Evolutionary conservation across 305 asterid genomes (phyloP).

Genomic region (Caryopteris hybrid): DNA sequence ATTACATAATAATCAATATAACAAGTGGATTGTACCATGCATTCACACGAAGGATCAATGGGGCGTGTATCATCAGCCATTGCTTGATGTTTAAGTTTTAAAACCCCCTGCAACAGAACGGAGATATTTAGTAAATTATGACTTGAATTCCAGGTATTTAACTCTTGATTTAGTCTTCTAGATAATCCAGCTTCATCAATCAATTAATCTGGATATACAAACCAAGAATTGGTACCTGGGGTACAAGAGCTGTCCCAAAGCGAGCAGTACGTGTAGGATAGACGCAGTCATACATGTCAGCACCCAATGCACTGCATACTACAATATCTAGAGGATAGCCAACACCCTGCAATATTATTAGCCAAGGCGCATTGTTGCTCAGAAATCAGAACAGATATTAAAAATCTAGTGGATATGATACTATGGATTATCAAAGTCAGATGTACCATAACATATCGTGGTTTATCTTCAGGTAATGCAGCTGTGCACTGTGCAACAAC

Average conservation of each 20-base stretch:
- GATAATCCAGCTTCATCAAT: background rate
- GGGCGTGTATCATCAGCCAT: slow-evolving; percentile 88
- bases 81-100: slow-evolving; percentile 77
- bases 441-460: slow-evolving; percentile 91
- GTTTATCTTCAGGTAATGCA: slow-evolving; percentile 92
- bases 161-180: too few relatives aligned
- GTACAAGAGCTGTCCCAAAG: slow-evolving; percentile 96
- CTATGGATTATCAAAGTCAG: slow-evolving; percentile 5
- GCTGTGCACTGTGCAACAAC: slow-evolving; percentile 99
- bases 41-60: slow-evolving; percentile 68
- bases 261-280: slow-evolving; percentile 99
- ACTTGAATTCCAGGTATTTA: too few relatives aligned
- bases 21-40: slow-evolving; percentile 62
- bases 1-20: background rate
- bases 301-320: slow-evolving; percentile 99
- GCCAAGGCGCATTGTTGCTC: slow-evolving; percentile 18
- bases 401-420: background rate
- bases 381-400: slow-evolving; percentile 15
- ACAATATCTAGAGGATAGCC: slow-evolving; percentile 98
- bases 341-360: slow-evolving; percentile 63
- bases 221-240: slow-evolving; percentile 54
- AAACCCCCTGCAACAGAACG: slow-evolving; percentile 66
- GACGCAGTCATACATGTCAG: slow-evolving; percentile 98
- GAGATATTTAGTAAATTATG: background rate
- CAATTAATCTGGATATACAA: slow-evolving; percentile 2